A percentile compares a stretch with the other conserved stretches of the same genome.
phyloP scores from a whole-genome alignment of 2,329 filamentous ascomycete species.

The Catunica adiposa region DNA sequence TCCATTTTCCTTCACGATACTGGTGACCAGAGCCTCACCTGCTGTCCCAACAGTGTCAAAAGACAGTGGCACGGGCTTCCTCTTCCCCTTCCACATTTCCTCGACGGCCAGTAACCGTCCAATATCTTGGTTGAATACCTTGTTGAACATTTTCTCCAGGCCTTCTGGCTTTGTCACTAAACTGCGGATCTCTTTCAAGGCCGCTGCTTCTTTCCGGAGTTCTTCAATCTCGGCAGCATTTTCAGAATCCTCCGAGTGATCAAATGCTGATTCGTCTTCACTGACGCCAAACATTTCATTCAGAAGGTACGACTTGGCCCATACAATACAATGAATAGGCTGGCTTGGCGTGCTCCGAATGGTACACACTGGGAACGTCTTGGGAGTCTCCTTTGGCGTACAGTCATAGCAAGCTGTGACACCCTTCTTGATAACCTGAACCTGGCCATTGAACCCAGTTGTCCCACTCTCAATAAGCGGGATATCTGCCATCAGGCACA shows the following conservation, averaged over 20 bases:
- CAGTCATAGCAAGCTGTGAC: conserved; percentile 95
- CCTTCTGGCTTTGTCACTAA: conserved; percentile 69
- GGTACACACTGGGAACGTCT: conserved; percentile 89
- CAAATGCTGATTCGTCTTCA: conserved; percentile 70
- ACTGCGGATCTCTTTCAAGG: conserved; percentile 65
- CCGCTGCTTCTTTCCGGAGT: conserved; percentile 65
- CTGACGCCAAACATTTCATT: conserved; percentile 88
- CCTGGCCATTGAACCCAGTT: conserved; percentile 93
- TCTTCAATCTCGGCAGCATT: conserved; percentile 83
- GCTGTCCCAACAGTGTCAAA: conserved; percentile 45
- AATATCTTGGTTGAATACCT: conserved; percentile 80
- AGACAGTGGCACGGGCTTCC: conserved; percentile 54
- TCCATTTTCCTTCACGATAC: conserved; percentile 39
- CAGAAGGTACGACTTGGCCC: conserved; percentile 92
- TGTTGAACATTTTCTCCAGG: conserved; percentile 67
- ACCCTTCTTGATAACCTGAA: conserved; percentile 88
- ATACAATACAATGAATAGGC: conserved; percentile 96
- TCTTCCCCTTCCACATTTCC: conserved; percentile 87
- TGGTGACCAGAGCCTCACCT: conserved; percentile 30
- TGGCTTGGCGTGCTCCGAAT: conserved; percentile 93
- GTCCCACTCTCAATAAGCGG: conserved; percentile 93
- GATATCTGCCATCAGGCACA: conserved; percentile 84
- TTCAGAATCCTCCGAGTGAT: conserved; percentile 63
- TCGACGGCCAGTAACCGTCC: conserved; percentile 69
- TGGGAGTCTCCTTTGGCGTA: conserved; percentile 73